These are phyloP conservation scores for Alectoria sarmentosa DNA, from an alignment of 495 filamentous ascomycete genomes.

Conservation along the genomic window DNA sequence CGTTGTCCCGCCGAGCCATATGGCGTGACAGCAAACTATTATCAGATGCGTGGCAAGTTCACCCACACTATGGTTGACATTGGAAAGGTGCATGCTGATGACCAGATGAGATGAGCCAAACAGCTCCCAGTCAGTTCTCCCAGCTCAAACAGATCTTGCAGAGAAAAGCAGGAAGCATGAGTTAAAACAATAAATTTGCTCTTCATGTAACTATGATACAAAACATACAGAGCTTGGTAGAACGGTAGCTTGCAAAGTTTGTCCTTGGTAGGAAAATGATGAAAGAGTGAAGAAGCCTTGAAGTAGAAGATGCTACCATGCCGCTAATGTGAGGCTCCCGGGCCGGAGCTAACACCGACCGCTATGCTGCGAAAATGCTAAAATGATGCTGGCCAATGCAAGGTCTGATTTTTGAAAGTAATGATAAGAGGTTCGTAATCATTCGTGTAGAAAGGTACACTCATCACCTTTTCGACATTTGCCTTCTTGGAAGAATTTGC, in stretches of 20 bases:
- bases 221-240: background rate
- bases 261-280: background rate
- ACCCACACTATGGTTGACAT: background rate
- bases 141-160: background rate
- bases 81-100: background rate
- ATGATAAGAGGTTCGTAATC: background rate
- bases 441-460: constrained; percentile 70
- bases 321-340: constrained; percentile 14
- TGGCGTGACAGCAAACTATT: constrained; percentile 75
- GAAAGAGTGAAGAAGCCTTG: background rate
- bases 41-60: constrained; percentile 44
- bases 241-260: background rate
- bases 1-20: constrained; percentile 60
- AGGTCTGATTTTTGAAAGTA: background rate
- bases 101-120: background rate
- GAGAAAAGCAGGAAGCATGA: background rate
- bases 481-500: constrained; percentile 70
- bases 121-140: background rate
- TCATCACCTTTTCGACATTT: constrained; percentile 78
- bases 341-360: constrained; percentile 15
- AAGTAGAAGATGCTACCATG: constrained; percentile 3
- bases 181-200: background rate
- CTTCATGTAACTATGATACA: background rate
- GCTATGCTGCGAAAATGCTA: constrained; percentile 12
- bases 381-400: background rate